phyloP scores from a whole-genome alignment of 805 yeast species.

The Metschnikowia rubicola region DNA sequence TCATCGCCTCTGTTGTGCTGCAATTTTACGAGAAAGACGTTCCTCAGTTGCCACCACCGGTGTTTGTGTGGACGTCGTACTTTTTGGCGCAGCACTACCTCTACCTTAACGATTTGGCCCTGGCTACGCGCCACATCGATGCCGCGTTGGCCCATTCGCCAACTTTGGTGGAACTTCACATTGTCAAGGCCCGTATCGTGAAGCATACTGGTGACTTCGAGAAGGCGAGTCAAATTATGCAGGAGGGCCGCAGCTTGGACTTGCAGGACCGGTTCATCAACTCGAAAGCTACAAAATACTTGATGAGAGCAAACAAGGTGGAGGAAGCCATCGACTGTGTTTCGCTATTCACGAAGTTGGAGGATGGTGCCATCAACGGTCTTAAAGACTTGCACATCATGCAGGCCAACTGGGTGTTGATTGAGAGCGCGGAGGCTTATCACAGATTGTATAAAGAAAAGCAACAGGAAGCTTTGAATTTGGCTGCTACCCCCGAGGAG shows the following conservation, averaged over 20 bases:
- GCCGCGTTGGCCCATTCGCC: conserved; percentile 71
- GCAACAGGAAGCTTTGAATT: conserved; percentile 17
- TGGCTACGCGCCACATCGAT: conserved; percentile 58
- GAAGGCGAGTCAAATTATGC: conserved; percentile 64
- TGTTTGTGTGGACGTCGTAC: conserved; percentile 66
- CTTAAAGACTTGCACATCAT: conserved; percentile 80
- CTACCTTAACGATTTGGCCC: conserved; percentile 46
- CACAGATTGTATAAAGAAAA: conserved; percentile 48
- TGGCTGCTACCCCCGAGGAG: conserved; percentile 22
- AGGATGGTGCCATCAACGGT: conserved; percentile 78
- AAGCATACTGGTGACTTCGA: conserved; percentile 64
- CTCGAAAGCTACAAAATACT: conserved; percentile 81
- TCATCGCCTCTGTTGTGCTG: conserved; percentile 52
- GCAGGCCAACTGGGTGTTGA: conserved; percentile 89
- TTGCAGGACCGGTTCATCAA: conserved; percentile 90
- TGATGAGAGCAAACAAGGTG: conserved; percentile 67
- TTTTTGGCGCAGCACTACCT: conserved; percentile 78
- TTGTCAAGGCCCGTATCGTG: conserved; percentile 74
- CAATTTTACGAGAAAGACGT: conserved; percentile 40
- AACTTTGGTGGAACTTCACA: conserved; percentile 76
- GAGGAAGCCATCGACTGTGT: conserved; percentile 72
- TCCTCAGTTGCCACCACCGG: conserved; percentile 37
- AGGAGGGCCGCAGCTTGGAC: conserved; percentile 71
- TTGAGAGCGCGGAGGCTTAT: conserved; percentile 83
- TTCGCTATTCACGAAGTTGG: conserved; percentile 74